Conservation (phyloP, 306 rosid genomes). For the Erythrophleum fordii region DNA sequence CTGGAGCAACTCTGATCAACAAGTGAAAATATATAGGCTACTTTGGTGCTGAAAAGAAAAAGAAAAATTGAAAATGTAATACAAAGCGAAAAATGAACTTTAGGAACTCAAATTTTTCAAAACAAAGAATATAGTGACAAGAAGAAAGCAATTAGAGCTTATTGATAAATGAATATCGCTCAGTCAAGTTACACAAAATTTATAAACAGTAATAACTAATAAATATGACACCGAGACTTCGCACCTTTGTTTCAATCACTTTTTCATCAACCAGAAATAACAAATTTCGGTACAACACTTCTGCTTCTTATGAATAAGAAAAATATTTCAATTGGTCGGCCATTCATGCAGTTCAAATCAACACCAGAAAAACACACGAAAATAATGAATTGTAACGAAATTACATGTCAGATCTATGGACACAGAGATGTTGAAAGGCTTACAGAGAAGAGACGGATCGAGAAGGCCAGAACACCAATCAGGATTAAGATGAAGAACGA, state of each 20-base stretch:
- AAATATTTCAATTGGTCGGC: constrained; percentile 21
- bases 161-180: neutral
- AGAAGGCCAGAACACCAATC: constrained; percentile 98
- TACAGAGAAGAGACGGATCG: constrained; percentile 99
- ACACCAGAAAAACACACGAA: constrained; percentile 3
- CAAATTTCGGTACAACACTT: neutral
- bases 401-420: constrained; percentile 50
- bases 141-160: neutral
- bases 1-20: neutral
- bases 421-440: constrained; percentile 38
- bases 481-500: constrained; percentile 85
- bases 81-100: neutral
- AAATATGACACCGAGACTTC: neutral
- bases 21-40: constrained; percentile 14
- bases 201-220: neutral
- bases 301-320: neutral
- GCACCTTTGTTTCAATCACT: neutral
- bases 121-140: neutral
- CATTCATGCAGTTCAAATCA: constrained; percentile 12
- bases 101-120: neutral
- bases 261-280: constrained; percentile 9
- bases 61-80: neutral
- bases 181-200: constrained; percentile 8
- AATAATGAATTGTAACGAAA: neutral
- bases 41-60: neutral